phyloP scores from a whole-genome alignment of 2,329 filamentous ascomycete species.

The Rhynchosporium secalis region DNA sequence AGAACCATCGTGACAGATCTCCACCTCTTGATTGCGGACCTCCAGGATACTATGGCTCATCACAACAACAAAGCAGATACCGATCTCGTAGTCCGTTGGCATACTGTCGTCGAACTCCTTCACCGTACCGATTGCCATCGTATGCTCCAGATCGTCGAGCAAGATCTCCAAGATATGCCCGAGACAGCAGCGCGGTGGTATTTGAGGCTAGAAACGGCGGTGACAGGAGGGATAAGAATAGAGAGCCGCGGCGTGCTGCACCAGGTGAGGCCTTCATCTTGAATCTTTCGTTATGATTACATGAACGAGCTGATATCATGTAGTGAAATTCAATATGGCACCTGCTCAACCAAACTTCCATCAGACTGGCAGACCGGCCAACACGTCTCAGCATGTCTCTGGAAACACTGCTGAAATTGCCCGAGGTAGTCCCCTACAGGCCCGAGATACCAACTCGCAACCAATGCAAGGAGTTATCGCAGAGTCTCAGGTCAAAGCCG shows the following conservation, averaged over 20 bases:
- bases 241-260: background rate
- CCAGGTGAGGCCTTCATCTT: background rate
- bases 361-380: background rate
- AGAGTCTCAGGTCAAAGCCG: background rate
- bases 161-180: conserved; percentile 14
- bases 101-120: conserved; percentile 15
- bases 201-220: conserved; percentile 6
- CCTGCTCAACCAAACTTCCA: background rate
- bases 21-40: background rate
- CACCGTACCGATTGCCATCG: conserved; percentile 14
- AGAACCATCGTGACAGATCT: conserved; percentile 8
- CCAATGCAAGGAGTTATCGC: background rate
- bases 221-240: conserved; percentile 5
- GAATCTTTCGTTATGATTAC: background rate
- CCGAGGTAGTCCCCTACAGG: background rate
- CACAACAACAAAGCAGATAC: background rate
- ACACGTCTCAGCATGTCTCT: background rate
- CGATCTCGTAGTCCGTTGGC: conserved; percentile 16
- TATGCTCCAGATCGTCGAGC: conserved; percentile 4
- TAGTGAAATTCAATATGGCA: conserved; percentile 6
- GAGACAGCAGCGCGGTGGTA: conserved; percentile 20
- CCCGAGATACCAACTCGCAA: conserved; percentile 6
- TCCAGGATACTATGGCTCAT: background rate
- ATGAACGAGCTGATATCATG: background rate
- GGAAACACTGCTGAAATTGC: background rate